Conservation (phyloP, 352 stramenopile species). For the Albugo candida region DNA sequence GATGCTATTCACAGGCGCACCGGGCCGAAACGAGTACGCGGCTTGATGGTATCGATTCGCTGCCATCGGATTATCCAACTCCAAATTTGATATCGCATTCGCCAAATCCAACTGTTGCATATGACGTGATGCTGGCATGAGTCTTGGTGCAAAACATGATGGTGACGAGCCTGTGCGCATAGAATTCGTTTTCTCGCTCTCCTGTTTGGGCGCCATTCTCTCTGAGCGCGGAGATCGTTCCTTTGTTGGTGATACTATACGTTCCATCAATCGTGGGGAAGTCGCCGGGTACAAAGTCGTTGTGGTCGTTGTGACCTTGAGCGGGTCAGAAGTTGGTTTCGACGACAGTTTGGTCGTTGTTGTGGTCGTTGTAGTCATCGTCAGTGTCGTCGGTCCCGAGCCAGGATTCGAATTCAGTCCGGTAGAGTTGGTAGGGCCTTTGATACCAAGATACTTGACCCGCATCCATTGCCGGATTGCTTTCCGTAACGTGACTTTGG, state of each 20-base stretch:
- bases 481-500: constrained; percentile 32
- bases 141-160: constrained; percentile 15
- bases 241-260: constrained; percentile 7
- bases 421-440: constrained; percentile 6
- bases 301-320: no score
- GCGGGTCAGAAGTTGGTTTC: background rate
- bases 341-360: no score
- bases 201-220: background rate
- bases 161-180: no score
- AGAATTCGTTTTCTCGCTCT: background rate
- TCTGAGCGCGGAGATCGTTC: background rate
- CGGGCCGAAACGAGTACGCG: no score
- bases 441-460: constrained; percentile 40
- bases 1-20: no score
- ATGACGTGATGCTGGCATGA: constrained; percentile 51
- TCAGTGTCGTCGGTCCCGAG: no score
- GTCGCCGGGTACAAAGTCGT: no score
- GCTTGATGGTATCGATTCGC: constrained; percentile 2
- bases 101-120: constrained; percentile 58
- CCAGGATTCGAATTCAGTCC: no score
- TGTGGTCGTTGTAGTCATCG: no score
- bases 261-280: background rate
- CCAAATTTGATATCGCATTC: constrained; percentile 60
- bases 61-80: constrained; percentile 70
- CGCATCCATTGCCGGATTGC: constrained; percentile 68